These are phyloP conservation scores for Zygosaccharomyces sapae DNA, from an alignment of 1,139 yeast genomes.

Conservation along the genomic window DNA sequence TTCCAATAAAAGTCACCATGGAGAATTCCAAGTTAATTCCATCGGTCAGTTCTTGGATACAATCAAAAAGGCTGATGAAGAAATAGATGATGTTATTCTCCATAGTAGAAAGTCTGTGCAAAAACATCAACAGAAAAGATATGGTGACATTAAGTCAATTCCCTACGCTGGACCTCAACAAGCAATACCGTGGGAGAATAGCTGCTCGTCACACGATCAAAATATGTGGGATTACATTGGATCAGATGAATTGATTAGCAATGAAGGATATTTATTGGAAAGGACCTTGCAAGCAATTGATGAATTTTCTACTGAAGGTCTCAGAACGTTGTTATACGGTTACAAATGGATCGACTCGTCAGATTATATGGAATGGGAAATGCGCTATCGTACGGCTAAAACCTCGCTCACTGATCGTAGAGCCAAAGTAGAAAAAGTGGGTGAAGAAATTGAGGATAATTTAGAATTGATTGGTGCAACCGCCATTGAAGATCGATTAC, in stretches of 20 bases:
- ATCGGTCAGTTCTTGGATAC: constrained; percentile 55
- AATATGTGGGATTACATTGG: constrained; percentile 43
- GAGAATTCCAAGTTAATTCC: constrained; percentile 41
- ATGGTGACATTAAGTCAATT: constrained; percentile 36
- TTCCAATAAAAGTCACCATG: constrained; percentile 22
- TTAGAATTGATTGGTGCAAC: constrained; percentile 83
- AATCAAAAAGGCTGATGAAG: constrained; percentile 48
- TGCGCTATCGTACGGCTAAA: constrained; percentile 68
- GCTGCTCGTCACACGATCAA: constrained; percentile 1
- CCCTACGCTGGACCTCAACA: constrained; percentile 8
- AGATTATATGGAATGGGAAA: constrained; percentile 65
- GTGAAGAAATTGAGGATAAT: constrained; percentile 63
- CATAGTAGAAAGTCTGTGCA: constrained; percentile 63
- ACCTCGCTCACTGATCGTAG: constrained; percentile 69
- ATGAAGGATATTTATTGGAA: constrained; percentile 76
- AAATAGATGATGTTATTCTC: constrained; percentile 55
- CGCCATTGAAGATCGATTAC: constrained; percentile 94
- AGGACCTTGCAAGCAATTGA: constrained; percentile 86
- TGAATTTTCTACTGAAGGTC: constrained; percentile 90
- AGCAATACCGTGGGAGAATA: constrained; percentile 11
- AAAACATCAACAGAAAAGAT: constrained; percentile 55
- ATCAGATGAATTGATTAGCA: constrained; percentile 57
- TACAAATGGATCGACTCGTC: constrained; percentile 62
- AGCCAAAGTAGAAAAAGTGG: constrained; percentile 63
- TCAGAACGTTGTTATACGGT: constrained; percentile 81